A percentile compares a stretch with the other conserved stretches of the same genome.
phyloP scores from a whole-genome alignment of 768 basidiomycete species.

The Russula sp. region DNA sequence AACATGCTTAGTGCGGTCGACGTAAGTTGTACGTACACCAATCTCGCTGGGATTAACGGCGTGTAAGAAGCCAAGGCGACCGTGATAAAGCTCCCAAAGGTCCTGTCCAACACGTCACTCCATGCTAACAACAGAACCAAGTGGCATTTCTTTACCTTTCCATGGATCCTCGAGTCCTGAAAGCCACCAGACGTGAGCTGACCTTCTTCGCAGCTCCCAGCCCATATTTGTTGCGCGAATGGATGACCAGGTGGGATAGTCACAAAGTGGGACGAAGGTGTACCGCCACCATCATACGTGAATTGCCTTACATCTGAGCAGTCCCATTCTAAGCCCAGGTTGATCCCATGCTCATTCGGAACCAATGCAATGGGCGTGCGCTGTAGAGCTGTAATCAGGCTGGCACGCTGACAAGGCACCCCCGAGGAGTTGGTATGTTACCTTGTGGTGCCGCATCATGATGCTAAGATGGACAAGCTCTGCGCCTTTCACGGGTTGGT shows the following conservation, averaged over 20 bases:
- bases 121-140: neutral
- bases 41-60: slow-evolving; percentile 32
- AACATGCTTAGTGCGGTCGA: slow-evolving; percentile 39
- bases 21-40: slow-evolving; percentile 35
- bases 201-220: slow-evolving; percentile 40
- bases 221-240: slow-evolving; percentile 36
- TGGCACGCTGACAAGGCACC: neutral
- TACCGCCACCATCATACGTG: slow-evolving; percentile 31
- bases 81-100: slow-evolving; percentile 37
- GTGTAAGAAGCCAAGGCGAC: slow-evolving; percentile 33
- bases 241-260: slow-evolving; percentile 35
- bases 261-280: slow-evolving; percentile 34
- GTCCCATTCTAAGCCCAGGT: slow-evolving; percentile 33
- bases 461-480: slow-evolving; percentile 35
- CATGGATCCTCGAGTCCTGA: slow-evolving; percentile 36
- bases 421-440: slow-evolving; percentile 16
- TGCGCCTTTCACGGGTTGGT: slow-evolving; percentile 33
- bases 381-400: slow-evolving; percentile 22
- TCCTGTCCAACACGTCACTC: slow-evolving; percentile 28
- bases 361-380: slow-evolving; percentile 43
- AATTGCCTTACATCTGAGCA: slow-evolving; percentile 33
- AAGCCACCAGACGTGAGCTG: slow-evolving; percentile 39
- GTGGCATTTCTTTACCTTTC: slow-evolving; percentile 27
- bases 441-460: slow-evolving; percentile 42
- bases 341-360: slow-evolving; percentile 35